Base-by-base conservation (phyloP, 108 stramenopile genomes). In the Schizochytrium sp. region DNA sequence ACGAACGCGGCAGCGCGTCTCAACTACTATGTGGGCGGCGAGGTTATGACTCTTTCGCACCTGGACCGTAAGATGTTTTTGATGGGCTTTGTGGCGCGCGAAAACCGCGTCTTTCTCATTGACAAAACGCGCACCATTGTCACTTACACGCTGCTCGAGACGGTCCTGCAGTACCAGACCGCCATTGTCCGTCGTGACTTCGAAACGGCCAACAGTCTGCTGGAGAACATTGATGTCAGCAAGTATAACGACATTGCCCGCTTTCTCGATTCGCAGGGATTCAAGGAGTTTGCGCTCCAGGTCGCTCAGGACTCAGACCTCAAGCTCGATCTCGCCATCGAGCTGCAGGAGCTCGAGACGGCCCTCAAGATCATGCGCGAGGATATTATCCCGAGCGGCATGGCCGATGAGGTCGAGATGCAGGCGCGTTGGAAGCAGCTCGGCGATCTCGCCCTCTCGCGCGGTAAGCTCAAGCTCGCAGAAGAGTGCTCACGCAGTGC, bases 141-240 rank as follows among this genome's bases (percentile, higher is more conserved):
- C 87, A 95, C 96, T n/a, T 98, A 98, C 94, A 95, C 94, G 72
- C 94, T 98, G 87, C 95, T 95, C 91, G 90, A 96, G 88, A 93
- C 97, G 43, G 96, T 98, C 59, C 92, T 98, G 34, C 96, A 98
- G 90, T 98, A 98, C 92, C 99, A 99, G 94, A 99, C 99, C 16
- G 98, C 98, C 34, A 98, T 99, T 57, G 98, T 99, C 96, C 93
- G 98, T 69, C 95, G 97, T 60, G 99, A 99, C 93, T 99, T 99
- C 89, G 99, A 96, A 72, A 89, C 97, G 21, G 99, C 99, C 55
- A 99, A 99, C 92, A 93, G 95, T 34, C 93, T 99, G 8, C 96
- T 99, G 18, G 93, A 97, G 16, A 87, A 88, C 53, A 98, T 99
- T 76, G 98, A 98, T 55, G 95, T 95, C 72, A 89, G 91, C 21